These are phyloP conservation scores for Globisporangium nodosum DNA, from an alignment of 352 stramenopile species.

Conservation along the genomic window DNA sequence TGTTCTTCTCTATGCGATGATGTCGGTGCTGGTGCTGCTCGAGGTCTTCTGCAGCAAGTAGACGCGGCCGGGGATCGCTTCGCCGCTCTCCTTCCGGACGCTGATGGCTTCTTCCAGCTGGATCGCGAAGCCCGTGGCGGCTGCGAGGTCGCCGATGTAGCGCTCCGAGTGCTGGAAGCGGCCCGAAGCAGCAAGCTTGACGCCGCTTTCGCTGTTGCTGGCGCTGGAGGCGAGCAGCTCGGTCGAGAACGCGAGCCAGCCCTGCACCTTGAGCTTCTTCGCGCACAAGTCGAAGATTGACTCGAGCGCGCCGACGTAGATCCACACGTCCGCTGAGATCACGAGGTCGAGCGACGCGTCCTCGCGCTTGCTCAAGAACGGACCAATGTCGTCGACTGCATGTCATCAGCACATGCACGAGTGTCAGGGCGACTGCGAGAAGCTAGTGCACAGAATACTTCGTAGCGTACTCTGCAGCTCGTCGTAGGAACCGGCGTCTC, in stretches of 20 bases:
- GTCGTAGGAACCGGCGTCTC: slow-evolving; percentile 55
- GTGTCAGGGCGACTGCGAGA: not conserved
- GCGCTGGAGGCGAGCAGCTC: slow-evolving; percentile 28
- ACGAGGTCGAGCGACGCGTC: slow-evolving; percentile 52
- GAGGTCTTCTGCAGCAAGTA: slow-evolving; percentile 38
- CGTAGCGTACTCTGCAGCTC: slow-evolving; percentile 50
- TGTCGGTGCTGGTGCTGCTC: not conserved
- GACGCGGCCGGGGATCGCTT: slow-evolving; percentile 59
- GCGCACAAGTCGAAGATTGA: slow-evolving; percentile 44
- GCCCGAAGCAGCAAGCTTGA: slow-evolving; percentile 58
- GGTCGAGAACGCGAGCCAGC: slow-evolving; percentile 70
- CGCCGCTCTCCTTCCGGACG: slow-evolving; percentile 68
- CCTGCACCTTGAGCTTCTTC: slow-evolving; percentile 31
- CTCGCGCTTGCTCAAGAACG: slow-evolving; percentile 35
- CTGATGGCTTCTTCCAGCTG: slow-evolving; percentile 31
- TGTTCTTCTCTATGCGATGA: not conserved
- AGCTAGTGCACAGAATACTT: too few species aligned
- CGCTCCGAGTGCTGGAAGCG: slow-evolving; percentile 69
- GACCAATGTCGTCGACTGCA: slow-evolving; percentile 50
- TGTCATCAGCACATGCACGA: not conserved
- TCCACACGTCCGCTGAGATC: slow-evolving; percentile 82
- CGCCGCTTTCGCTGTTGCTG: slow-evolving; percentile 12
- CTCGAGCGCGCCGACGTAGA: slow-evolving; percentile 75
- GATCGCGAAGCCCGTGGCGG: slow-evolving; percentile 33
- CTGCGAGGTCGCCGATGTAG: slow-evolving; percentile 50